These are phyloP conservation scores for Corinectria fuckeliana DNA, from an alignment of 2,329 filamentous ascomycete genomes.

Conservation along the genomic window DNA sequence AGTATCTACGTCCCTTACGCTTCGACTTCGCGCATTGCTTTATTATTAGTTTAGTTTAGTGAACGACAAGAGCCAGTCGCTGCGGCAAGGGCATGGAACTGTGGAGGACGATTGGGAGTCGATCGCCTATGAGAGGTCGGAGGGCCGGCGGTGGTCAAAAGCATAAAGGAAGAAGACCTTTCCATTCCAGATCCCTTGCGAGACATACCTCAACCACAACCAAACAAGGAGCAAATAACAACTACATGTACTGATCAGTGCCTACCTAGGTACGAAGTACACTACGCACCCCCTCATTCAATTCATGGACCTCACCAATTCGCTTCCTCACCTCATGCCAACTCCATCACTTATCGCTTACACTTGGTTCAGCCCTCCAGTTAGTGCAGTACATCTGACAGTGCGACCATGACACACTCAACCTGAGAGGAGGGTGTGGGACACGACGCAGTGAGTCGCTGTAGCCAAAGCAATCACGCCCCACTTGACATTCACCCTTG, in stretches of 20 bases:
- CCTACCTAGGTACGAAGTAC: background rate
- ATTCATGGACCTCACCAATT: background rate
- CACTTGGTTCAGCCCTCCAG: slow-evolving; percentile 21
- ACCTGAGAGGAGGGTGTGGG: slow-evolving; percentile 24
- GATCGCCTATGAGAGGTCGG: slow-evolving; percentile 9
- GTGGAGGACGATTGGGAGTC: background rate
- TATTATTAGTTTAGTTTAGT: too few relatives aligned
- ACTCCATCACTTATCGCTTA: slow-evolving; percentile 25
- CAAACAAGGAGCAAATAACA: slow-evolving; percentile 5
- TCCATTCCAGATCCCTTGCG: slow-evolving; percentile 21
- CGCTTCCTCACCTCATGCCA: slow-evolving; percentile 18
- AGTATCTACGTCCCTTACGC: background rate
- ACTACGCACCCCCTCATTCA: slow-evolving; percentile 3
- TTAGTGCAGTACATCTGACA: slow-evolving; percentile 33
- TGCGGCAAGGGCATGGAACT: slow-evolving; percentile 1
- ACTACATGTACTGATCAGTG: background rate
- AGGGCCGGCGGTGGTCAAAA: slow-evolving; percentile 17
- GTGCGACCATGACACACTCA: slow-evolving; percentile 34
- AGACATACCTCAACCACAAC: background rate
- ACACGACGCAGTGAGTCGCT: slow-evolving; percentile 28
- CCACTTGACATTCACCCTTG: slow-evolving; percentile 26
- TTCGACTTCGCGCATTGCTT: slow-evolving; percentile 1
- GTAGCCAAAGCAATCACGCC: slow-evolving; percentile 27
- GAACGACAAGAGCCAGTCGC: slow-evolving; percentile 28
- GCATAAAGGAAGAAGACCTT: slow-evolving; percentile 20